A percentile compares a stretch with the other conserved stretches of the same genome.
These are phyloP conservation scores for Aspergillus tamarii DNA, from an alignment of 2,329 filamentous ascomycete species.

Conservation along the genomic window DNA sequence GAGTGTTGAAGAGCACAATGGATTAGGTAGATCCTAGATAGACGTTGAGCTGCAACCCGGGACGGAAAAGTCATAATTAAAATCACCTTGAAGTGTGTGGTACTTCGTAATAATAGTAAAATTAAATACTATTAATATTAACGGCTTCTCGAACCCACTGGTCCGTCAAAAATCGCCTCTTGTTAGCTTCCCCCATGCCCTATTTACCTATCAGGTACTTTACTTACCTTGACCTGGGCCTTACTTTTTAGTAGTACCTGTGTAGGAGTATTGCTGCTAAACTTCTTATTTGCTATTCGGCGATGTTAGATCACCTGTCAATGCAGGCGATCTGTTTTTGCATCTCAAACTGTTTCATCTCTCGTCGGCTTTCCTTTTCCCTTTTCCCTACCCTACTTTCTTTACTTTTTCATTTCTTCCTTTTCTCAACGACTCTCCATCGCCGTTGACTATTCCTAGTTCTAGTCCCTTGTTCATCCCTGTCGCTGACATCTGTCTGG, in stretches of 20 bases:
- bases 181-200: conserved; percentile 17
- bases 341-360: conserved; percentile 29
- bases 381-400: conserved; percentile 13
- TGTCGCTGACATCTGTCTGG: conserved; percentile 4
- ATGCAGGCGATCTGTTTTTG: conserved; percentile 30
- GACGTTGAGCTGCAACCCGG: neutral
- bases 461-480: conserved; percentile 5
- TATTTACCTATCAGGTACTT: conserved; percentile 2
- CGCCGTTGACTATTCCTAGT: conserved; percentile 2
- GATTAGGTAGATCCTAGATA: neutral
- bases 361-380: conserved; percentile 11
- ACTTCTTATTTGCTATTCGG: conserved; percentile 24
- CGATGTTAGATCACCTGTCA: conserved; percentile 29
- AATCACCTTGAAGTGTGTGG: neutral
- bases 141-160: conserved; percentile 24
- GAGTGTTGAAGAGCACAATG: neutral
- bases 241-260: neutral
- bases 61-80: conserved; percentile 7
- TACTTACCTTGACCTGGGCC: neutral
- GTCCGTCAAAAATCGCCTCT: conserved; percentile 20
- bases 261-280: conserved; percentile 19
- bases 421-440: neutral
- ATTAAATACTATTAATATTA: conserved; percentile 21
- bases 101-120: conserved; percentile 15
- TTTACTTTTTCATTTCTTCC: conserved; percentile 16